phyloP scores from a whole-genome alignment of 495 filamentous ascomycete species.

The Pseudevernia furfuracea region DNA sequence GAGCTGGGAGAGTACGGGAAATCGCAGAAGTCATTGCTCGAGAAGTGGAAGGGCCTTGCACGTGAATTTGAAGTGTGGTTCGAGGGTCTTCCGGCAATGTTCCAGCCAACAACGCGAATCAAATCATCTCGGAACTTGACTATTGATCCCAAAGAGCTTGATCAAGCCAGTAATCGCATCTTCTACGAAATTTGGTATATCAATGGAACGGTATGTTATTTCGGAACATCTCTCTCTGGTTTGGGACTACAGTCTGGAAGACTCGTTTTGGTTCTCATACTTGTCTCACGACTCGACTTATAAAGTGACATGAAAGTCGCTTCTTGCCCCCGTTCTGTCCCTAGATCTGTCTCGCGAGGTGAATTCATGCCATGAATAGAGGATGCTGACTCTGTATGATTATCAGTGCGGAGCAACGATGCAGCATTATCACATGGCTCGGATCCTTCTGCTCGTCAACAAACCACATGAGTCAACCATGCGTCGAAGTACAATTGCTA shows the following conservation, averaged over 20 bases:
- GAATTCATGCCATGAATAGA: no score
- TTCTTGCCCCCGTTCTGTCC: neutral
- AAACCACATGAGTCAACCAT: constrained; percentile 52
- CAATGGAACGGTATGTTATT: constrained; percentile 42
- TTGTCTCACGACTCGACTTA: neutral
- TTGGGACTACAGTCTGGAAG: neutral
- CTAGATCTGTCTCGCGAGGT: constrained; percentile 31
- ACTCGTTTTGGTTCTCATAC: no score
- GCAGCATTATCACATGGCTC: constrained; percentile 57
- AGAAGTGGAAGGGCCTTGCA: constrained; percentile 49
- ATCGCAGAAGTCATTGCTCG: constrained; percentile 46
- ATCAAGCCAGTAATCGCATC: constrained; percentile 31
- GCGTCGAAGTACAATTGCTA: constrained; percentile 42
- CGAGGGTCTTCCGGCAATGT: constrained; percentile 49
- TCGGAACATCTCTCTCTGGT: neutral
- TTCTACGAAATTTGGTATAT: constrained; percentile 58
- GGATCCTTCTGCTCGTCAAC: constrained; percentile 54
- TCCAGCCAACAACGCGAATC: constrained; percentile 44
- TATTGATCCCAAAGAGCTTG: constrained; percentile 22
- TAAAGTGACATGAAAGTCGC: neutral
- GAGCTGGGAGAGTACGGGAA: constrained; percentile 39
- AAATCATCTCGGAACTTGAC: constrained; percentile 6
- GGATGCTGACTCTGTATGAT: no score
- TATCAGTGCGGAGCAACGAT: constrained; percentile 40
- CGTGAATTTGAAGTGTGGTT: constrained; percentile 54